Percentiles rank a stretch among this genome's conserved stretches.
phyloP scores from a whole-genome alignment of 2,329 filamentous ascomycete species.

The Triangularia verruculosa region DNA sequence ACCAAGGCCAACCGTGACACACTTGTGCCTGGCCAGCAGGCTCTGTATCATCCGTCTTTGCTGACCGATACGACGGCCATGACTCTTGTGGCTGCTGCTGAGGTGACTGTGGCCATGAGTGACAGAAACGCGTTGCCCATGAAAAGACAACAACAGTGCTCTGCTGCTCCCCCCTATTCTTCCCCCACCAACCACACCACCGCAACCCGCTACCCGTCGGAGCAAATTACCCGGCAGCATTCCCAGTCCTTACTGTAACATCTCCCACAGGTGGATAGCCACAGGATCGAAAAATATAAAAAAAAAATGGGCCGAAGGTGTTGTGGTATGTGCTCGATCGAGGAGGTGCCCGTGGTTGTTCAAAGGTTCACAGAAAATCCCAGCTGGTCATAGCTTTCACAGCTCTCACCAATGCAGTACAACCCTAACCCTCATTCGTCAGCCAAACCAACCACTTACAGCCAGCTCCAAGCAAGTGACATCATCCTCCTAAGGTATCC shows the following conservation, averaged over 20 bases:
- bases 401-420: not conserved
- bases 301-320: constrained; percentile 1
- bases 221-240: not conserved
- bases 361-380: not conserved
- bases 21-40: not conserved
- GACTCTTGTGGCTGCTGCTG: not conserved
- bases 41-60: constrained; percentile 1
- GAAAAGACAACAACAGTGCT: not conserved
- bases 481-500: not conserved
- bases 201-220: not conserved
- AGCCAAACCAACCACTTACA: not conserved
- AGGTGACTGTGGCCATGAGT: not conserved
- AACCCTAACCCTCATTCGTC: constrained; percentile 3
- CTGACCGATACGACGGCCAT: not conserved
- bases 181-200: not conserved
- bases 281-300: not conserved
- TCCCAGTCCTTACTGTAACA: not conserved
- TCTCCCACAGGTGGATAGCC: not conserved
- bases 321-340: not conserved
- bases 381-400: not conserved
- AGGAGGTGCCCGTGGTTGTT: not conserved
- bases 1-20: constrained; percentile 10
- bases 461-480: not conserved
- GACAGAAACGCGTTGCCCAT: not conserved
- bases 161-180: not conserved